These are phyloP conservation scores for Lipomyces japonicus DNA, from an alignment of 805 yeast species.

Conservation along the genomic window DNA sequence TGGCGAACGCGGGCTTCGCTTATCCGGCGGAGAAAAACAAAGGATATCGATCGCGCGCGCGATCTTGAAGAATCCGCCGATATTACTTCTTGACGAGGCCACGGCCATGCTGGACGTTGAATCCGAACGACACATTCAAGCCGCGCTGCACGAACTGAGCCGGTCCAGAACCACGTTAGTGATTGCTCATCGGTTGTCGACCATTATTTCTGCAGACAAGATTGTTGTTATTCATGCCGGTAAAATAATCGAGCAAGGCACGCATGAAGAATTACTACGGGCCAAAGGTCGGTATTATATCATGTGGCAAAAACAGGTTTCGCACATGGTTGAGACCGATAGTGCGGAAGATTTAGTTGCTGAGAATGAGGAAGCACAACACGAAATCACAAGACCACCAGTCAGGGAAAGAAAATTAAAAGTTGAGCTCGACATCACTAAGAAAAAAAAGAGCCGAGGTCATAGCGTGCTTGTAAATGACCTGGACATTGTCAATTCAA, in stretches of 20 bases:
- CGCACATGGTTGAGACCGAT: slow-evolving; percentile 36
- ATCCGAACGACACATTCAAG: slow-evolving; percentile 55
- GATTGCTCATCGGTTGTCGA: slow-evolving; percentile 51
- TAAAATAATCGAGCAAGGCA: slow-evolving; percentile 43
- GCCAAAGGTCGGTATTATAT: slow-evolving; percentile 16
- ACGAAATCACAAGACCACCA: too few species aligned
- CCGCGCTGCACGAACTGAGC: slow-evolving; percentile 40
- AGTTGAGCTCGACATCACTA: background rate
- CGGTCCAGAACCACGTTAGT: slow-evolving; percentile 46
- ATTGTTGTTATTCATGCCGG: slow-evolving; percentile 49
- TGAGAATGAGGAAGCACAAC: too few species aligned
- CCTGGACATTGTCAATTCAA: background rate
- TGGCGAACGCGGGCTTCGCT: slow-evolving; percentile 54
- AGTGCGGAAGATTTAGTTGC: background rate
- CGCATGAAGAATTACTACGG: slow-evolving; percentile 32
- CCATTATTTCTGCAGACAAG: slow-evolving; percentile 47
- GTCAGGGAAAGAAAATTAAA: background rate
- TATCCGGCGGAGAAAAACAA: slow-evolving; percentile 66
- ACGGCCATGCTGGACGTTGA: slow-evolving; percentile 63
- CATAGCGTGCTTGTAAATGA: background rate
- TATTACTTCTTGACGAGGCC: slow-evolving; percentile 59
- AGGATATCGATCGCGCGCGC: slow-evolving; percentile 60
- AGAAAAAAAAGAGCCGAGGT: background rate
- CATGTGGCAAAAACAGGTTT: slow-evolving; percentile 21
- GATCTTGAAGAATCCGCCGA: slow-evolving; percentile 49